Conservation (phyloP, 2,329 filamentous ascomycete genomes). For the Verticillium dahliae region DNA sequence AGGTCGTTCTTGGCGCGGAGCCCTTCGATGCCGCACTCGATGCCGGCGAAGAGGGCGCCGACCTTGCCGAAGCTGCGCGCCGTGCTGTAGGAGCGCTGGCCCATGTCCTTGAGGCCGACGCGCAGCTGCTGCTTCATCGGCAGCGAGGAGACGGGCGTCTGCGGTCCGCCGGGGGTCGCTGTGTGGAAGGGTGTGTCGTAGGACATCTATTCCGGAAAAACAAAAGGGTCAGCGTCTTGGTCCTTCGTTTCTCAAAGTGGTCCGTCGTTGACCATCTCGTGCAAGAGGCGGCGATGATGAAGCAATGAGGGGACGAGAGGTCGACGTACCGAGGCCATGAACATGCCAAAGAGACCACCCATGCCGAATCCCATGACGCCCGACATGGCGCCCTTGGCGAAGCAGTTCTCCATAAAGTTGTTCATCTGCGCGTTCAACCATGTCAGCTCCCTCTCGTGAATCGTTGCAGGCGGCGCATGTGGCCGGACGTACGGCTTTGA, state of each 20-base stretch:
- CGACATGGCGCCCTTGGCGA: constrained; percentile 80
- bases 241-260: not conserved
- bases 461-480: not conserved
- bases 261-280: not conserved
- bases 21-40: constrained; percentile 93
- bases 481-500: constrained; percentile 37
- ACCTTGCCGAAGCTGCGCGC: constrained; percentile 96
- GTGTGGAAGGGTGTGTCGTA: constrained; percentile 86
- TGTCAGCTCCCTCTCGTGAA: not conserved
- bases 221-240: not conserved
- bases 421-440: constrained; percentile 54
- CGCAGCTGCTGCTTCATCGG: constrained; percentile 79
- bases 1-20: constrained; percentile 91
- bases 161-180: constrained; percentile 28
- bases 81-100: constrained; percentile 68
- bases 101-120: constrained; percentile 92
- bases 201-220: constrained; percentile 63
- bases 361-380: constrained; percentile 92
- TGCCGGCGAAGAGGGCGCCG: constrained; percentile 83
- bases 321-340: constrained; percentile 86
- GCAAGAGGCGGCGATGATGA: not conserved
- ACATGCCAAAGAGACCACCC: constrained; percentile 89
- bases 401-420: constrained; percentile 84
- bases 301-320: not conserved
- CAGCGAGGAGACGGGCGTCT: constrained; percentile 48